phyloP scores from a whole-genome alignment of 345 rosid genomes.

The Tarenaya hassleriana region DNA sequence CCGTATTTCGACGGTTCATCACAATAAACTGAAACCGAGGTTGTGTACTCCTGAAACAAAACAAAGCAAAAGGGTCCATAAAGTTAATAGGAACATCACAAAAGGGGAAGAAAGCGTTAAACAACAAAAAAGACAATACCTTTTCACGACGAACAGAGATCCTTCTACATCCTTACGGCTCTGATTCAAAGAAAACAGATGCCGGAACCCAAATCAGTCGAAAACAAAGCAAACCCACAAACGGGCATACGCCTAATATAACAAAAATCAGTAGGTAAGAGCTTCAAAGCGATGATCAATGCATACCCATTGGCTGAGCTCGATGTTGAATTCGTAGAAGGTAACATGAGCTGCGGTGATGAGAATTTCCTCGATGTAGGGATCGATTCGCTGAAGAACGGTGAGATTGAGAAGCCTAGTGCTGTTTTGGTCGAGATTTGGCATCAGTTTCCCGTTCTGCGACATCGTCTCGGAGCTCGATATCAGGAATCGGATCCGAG shows the following conservation, averaged over 20 bases:
- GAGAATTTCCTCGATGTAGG: constrained; percentile 78
- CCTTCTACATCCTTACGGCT: constrained; percentile 98
- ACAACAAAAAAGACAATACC: constrained; percentile 31
- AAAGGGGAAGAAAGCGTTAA: neutral
- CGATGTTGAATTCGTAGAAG: constrained; percentile 87
- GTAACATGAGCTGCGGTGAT: constrained; percentile 96
- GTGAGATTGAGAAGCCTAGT: constrained; percentile 84
- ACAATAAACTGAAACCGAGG: constrained; percentile 97
- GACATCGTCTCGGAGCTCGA: constrained; percentile 40
- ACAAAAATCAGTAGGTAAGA: no score
- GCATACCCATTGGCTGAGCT: constrained; percentile 75
- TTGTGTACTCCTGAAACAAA: constrained; percentile 58
- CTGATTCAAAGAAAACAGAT: constrained; percentile 28
- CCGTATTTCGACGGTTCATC: constrained; percentile 91
- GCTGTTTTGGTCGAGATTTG: constrained; percentile 81
- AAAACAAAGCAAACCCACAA: neutral
- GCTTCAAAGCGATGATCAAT: neutral
- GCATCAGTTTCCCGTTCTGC: constrained; percentile 84
- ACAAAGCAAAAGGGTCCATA: constrained; percentile 4
- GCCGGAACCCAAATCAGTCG: constrained; percentile 4
- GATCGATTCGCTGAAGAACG: constrained; percentile 88
- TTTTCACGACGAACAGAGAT: constrained; percentile 86
- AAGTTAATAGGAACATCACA: constrained; percentile 12
- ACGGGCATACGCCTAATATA: neutral
- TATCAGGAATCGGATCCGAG: constrained; percentile 10